Conservation (phyloP, 306 rosid genomes). For the Neltuma alba region DNA sequence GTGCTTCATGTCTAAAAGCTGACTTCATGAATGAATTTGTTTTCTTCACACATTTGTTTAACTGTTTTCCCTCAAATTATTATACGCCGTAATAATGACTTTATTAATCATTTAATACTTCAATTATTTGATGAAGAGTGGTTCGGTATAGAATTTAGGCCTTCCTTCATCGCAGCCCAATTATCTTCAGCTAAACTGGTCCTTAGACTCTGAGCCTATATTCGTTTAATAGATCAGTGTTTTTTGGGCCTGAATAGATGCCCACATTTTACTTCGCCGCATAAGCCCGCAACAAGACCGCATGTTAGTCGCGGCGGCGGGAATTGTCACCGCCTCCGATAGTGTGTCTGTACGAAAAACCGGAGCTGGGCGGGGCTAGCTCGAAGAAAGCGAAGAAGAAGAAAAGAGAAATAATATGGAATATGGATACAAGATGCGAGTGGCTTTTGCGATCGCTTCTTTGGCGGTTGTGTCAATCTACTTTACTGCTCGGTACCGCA, state of each 20-base stretch:
- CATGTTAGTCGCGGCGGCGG: conserved; percentile 22
- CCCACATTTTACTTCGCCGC: not conserved
- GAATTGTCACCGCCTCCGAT: conserved; percentile 43
- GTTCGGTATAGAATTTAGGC: not conserved
- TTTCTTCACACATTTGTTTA: too few species aligned
- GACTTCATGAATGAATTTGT: too few species aligned
- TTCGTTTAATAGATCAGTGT: not conserved
- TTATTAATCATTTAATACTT: too few species aligned
- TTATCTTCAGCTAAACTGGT: not conserved
- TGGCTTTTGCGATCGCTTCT: conserved; percentile 52
- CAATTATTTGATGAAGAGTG: too few species aligned
- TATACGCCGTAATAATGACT: too few species aligned
- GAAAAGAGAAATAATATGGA: conserved; percentile 39
- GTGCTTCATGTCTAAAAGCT: not conserved
- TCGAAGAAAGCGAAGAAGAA: not conserved
- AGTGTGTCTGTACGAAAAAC: not conserved
- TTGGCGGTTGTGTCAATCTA: conserved; percentile 62
- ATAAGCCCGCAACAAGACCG: conserved; percentile 8
- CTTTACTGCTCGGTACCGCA: conserved; percentile 46
- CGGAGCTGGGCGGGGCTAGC: conserved; percentile 4
- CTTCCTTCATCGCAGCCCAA: not conserved
- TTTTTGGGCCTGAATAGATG: not conserved
- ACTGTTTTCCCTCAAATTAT: too few species aligned
- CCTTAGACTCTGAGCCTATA: not conserved
- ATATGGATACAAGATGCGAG: conserved; percentile 41